phyloP scores from a whole-genome alignment of 2,329 filamentous ascomycete genomes.

The Colletotrichum acutatum region DNA sequence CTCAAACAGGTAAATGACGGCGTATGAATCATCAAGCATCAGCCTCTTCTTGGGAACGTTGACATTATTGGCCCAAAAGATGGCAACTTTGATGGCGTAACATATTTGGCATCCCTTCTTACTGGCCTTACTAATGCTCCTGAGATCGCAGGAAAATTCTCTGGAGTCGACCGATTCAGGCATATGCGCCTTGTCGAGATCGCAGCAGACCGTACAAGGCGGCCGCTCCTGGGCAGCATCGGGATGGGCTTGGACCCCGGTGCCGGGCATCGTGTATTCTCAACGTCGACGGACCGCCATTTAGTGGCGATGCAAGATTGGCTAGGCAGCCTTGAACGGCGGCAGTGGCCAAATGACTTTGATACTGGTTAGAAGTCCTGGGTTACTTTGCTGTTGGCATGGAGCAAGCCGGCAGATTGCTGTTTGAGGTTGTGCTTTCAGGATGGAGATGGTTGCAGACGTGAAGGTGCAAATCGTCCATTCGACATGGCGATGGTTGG shows the following conservation, averaged over 20 bases:
- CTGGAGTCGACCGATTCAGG: background rate
- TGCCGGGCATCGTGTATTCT: background rate
- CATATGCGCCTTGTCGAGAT: background rate
- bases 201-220: background rate
- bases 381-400: background rate
- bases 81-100: slow-evolving; percentile 5
- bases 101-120: slow-evolving; percentile 23
- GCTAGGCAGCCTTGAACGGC: background rate
- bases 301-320: background rate
- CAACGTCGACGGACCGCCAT: background rate
- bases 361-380: background rate
- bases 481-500: background rate
- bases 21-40: background rate
- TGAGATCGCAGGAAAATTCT: background rate
- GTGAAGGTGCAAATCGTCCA: background rate
- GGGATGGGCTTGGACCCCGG: background rate
- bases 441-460: background rate
- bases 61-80: background rate
- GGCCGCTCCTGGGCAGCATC: background rate
- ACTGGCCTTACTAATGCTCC: background rate
- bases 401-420: background rate
- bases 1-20: background rate
- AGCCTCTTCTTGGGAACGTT: background rate
- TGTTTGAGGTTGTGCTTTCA: background rate
- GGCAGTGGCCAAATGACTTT: no score